Evolutionary conservation across 1,139 yeast species (phyloP).

Genomic region (Lodderomyces beijingensis): DNA sequence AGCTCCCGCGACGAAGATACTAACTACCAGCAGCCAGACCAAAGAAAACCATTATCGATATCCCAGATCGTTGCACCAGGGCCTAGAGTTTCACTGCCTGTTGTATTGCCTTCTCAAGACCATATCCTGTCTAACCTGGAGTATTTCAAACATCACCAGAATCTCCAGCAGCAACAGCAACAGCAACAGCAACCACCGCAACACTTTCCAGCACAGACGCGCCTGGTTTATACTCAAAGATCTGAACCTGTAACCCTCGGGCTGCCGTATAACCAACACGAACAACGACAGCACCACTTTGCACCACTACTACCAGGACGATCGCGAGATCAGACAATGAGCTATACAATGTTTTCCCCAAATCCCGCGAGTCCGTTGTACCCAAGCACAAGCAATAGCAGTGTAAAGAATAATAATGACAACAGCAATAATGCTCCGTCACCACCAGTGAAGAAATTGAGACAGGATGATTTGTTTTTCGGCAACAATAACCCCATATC

Average conservation of each 20-base stretch:
- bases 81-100: background rate
- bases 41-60: background rate
- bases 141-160: constrained; percentile 9
- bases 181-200: constrained; percentile 9
- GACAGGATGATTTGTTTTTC: constrained; percentile 3
- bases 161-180: constrained; percentile 15
- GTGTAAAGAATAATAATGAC: background rate
- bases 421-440: constrained; percentile 1
- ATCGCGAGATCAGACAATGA: constrained; percentile 3
- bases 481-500: constrained; percentile 3
- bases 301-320: constrained; percentile 2
- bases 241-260: no score
- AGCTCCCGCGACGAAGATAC: background rate
- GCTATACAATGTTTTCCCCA: constrained; percentile 12
- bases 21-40: constrained; percentile 2
- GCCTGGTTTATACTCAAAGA: no score
- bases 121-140: constrained; percentile 35
- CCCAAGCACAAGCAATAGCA: constrained; percentile 5
- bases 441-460: constrained; percentile 4
- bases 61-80: background rate
- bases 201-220: no score
- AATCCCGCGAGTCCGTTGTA: constrained; percentile 11
- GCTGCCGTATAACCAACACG: constrained; percentile 8
- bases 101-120: constrained; percentile 29
- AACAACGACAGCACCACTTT: constrained; percentile 3